These are phyloP conservation scores for Septoria petroselini DNA, from an alignment of 2,329 filamentous ascomycete genomes.

Conservation along the genomic window DNA sequence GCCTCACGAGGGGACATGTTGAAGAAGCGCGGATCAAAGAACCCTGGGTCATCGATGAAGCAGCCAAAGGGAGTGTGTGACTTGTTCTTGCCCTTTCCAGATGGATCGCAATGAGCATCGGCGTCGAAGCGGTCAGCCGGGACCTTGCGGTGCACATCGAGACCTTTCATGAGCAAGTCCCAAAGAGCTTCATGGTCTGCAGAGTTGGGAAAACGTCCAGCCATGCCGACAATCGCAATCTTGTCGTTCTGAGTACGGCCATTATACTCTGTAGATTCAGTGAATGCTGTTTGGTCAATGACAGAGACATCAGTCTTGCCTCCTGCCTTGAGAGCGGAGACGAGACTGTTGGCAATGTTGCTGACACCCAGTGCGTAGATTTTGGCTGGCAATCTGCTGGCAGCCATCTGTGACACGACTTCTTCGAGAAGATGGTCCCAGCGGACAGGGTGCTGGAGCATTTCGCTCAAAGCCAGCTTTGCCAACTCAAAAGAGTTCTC, in stretches of 20 bases:
- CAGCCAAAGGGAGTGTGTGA: slow-evolving; percentile 73
- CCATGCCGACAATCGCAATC: slow-evolving; percentile 81
- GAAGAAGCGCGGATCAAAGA: slow-evolving; percentile 82
- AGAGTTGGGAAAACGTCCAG: slow-evolving; percentile 72
- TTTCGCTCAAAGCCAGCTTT: slow-evolving; percentile 45
- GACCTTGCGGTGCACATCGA: slow-evolving; percentile 68
- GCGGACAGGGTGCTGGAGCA: slow-evolving; percentile 48
- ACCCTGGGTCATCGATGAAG: slow-evolving; percentile 70
- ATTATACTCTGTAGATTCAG: slow-evolving; percentile 32
- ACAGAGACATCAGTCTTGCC: slow-evolving; percentile 46
- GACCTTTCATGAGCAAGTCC: slow-evolving; percentile 70
- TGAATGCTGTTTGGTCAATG: slow-evolving; percentile 48
- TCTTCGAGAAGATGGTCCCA: slow-evolving; percentile 52
- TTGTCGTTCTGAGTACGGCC: slow-evolving; percentile 60
- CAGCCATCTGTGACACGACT: slow-evolving; percentile 47
- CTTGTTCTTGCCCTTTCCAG: slow-evolving; percentile 71
- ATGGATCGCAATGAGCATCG: slow-evolving; percentile 66
- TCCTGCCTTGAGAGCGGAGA: slow-evolving; percentile 53
- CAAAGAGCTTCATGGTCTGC: slow-evolving; percentile 69
- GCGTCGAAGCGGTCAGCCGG: slow-evolving; percentile 72
- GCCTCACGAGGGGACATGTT: slow-evolving; percentile 83
- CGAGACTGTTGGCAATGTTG: slow-evolving; percentile 55
- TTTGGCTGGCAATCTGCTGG: slow-evolving; percentile 42
- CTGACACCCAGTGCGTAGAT: slow-evolving; percentile 52
- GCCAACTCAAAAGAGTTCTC: slow-evolving; percentile 48